These are phyloP conservation scores for Fusarium anguioides DNA, from an alignment of 2,329 filamentous ascomycete species.

Conservation along the genomic window DNA sequence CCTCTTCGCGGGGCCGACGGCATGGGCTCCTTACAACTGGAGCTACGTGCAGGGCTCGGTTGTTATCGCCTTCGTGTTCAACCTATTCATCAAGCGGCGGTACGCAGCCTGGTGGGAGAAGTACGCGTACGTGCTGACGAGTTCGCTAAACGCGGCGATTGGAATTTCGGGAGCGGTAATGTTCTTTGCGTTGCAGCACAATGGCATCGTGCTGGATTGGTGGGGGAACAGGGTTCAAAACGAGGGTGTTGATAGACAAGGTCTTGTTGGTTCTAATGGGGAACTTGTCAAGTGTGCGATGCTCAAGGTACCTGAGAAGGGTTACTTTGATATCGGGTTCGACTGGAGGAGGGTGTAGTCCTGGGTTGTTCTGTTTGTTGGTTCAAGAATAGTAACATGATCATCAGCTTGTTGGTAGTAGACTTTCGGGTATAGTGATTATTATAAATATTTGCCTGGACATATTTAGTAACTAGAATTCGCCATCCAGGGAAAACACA, in stretches of 20 bases:
- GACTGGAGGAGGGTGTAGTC: constrained; percentile 34
- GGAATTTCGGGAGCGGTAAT: constrained; percentile 44
- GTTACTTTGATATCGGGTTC: constrained; percentile 34
- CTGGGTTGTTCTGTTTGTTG: neutral
- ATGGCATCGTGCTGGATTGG: constrained; percentile 38
- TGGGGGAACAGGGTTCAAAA: constrained; percentile 37
- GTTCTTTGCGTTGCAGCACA: constrained; percentile 42
- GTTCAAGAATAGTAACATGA: constrained; percentile 15
- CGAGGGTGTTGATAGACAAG: constrained; percentile 41
- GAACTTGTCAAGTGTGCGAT: constrained; percentile 32
- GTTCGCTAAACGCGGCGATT: constrained; percentile 44
- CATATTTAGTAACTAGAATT: neutral
- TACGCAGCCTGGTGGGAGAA: constrained; percentile 44
- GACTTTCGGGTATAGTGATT: too few species aligned
- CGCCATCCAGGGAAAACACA: neutral
- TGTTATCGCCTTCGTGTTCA: constrained; percentile 43
- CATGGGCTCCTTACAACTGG: constrained; percentile 46
- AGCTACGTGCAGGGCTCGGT: constrained; percentile 42
- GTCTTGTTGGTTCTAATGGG: constrained; percentile 18
- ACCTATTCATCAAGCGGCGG: constrained; percentile 41
- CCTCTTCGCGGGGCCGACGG: constrained; percentile 39
- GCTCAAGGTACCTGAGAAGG: constrained; percentile 33
- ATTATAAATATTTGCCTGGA: neutral
- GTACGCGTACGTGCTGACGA: constrained; percentile 46
- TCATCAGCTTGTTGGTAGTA: neutral